Base-by-base conservation (phyloP, 352 stramenopile genomes). In the Globisporangium radiosum region DNA sequence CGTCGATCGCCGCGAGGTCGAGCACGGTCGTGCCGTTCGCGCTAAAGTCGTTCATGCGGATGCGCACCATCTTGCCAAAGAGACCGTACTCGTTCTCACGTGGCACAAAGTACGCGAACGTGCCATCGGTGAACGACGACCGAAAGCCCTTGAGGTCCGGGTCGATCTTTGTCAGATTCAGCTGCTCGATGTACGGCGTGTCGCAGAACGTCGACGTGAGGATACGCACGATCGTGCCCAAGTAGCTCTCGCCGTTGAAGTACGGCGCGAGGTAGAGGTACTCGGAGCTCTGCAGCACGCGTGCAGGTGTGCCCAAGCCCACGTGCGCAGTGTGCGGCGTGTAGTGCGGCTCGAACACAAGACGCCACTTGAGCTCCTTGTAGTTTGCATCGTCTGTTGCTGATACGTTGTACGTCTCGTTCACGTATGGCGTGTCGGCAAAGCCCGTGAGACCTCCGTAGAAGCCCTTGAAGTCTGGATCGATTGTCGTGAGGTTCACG, bases 201-300 rank as follows among this genome's bases (percentile, higher is more conserved):
- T 60, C 42, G 0, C 67, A 70, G 60, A 91, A 93, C 0, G 83
- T 87, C 10, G 66, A 64, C 51, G 40, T 42, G 52, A 57, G 52
- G 52, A 57, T 50, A n/a, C 81, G 78, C 33, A 88, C 56, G 15
- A 93, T 19, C 1, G 71, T 73, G 6, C 81, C 83, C 0, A 71
- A 50, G 59, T 87, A 88, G 6, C 19, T 56, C 10, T 52, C 62
- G 15, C 76, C 79, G 49, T 90, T 93, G 60, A 72, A 88, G 51
- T 67, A 87, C n/a, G 79, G 83, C 7, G 77, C 59, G 33, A 93
- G 59, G 52, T 93, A 88, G 47, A 93, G 56, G 55, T 87, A 89
- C 55, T 93, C 83, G 15, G 78, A 62, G 40, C 74, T 65, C 53
- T 69, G 64, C 5, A 70, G 15, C 2, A 89, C 15, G 1, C 68